These are phyloP conservation scores for Trifolium dubium DNA, from an alignment of 306 rosid species.

Conservation along the genomic window DNA sequence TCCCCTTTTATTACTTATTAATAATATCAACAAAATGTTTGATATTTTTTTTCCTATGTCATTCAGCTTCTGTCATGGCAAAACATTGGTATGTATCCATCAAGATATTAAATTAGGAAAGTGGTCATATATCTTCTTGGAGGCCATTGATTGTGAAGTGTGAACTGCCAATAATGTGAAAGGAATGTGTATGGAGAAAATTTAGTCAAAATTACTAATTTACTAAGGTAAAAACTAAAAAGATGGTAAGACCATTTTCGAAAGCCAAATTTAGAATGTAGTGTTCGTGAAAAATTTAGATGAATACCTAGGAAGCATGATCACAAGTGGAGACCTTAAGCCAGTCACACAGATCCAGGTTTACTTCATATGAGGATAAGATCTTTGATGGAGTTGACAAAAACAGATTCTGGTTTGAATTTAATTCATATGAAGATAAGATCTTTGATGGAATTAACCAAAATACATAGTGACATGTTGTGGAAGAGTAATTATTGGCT, in stretches of 20 bases:
- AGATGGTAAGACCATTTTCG: constrained; percentile 4
- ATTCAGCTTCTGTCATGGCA: constrained; percentile 30
- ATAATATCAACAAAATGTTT: constrained; percentile 15
- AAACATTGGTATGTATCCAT: constrained; percentile 20
- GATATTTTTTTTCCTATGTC: neutral
- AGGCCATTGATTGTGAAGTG: neutral
- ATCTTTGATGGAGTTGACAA: too few relatives aligned
- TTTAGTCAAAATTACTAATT: constrained; percentile 1
- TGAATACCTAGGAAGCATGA: neutral
- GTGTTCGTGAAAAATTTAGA: neutral
- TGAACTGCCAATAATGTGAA: neutral
- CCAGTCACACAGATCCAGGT: neutral
- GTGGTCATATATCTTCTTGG: constrained; percentile 7
- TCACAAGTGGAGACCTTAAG: neutral
- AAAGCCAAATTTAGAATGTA: constrained; percentile 4
- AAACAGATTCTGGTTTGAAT: too few relatives aligned
- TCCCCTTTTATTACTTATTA: neutral
- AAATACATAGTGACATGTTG: too few relatives aligned
- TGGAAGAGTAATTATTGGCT: too few relatives aligned
- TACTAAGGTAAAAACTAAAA: neutral
- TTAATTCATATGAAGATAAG: too few relatives aligned
- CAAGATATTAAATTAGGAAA: constrained; percentile 19
- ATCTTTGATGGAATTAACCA: too few relatives aligned
- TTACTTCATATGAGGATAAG: neutral
- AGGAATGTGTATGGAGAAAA: constrained; percentile 11